A percentile compares a stretch with the other conserved stretches of the same genome.
Conservation (phyloP, 2,329 filamentous ascomycete species). For the Aspergillus hiratsukae region DNA sequence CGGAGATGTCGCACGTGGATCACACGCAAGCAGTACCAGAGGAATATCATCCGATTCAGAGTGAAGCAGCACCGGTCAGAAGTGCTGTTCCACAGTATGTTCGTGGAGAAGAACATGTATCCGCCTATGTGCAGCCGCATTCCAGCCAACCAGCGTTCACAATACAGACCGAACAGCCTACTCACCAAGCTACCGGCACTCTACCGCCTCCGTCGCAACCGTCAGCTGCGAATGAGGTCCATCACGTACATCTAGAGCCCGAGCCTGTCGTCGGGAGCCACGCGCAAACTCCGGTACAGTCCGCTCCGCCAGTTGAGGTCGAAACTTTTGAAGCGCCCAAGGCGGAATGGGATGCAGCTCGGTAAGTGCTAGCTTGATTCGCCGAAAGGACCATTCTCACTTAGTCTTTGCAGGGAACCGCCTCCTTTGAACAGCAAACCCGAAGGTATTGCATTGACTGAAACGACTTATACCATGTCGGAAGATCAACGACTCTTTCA, state of each 20-base stretch:
- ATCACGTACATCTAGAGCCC: slow-evolving; percentile 28
- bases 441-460: slow-evolving; percentile 80
- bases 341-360: slow-evolving; percentile 59
- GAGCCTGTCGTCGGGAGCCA: slow-evolving; percentile 41
- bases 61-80: slow-evolving; percentile 16
- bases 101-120: slow-evolving; percentile 41
- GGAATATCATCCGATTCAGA: neutral
- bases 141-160: slow-evolving; percentile 12
- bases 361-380: slow-evolving; percentile 39
- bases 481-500: slow-evolving; percentile 69
- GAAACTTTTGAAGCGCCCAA: slow-evolving; percentile 54
- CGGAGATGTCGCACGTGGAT: neutral
- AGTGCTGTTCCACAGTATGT: slow-evolving; percentile 44
- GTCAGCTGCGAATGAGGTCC: neutral
- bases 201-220: neutral
- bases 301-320: slow-evolving; percentile 24
- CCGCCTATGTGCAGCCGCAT: slow-evolving; percentile 25
- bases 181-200: slow-evolving; percentile 4
- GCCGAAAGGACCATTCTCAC: slow-evolving; percentile 13
- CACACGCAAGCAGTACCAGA: neutral
- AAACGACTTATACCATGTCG: slow-evolving; percentile 77
- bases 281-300: slow-evolving; percentile 38
- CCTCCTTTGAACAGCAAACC: slow-evolving; percentile 66
- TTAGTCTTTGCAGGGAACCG: slow-evolving; percentile 48
- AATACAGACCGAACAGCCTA: slow-evolving; percentile 10